Conservation (phyloP, 495 filamentous ascomycete genomes). For the Annulohypoxylon maeteangense region DNA sequence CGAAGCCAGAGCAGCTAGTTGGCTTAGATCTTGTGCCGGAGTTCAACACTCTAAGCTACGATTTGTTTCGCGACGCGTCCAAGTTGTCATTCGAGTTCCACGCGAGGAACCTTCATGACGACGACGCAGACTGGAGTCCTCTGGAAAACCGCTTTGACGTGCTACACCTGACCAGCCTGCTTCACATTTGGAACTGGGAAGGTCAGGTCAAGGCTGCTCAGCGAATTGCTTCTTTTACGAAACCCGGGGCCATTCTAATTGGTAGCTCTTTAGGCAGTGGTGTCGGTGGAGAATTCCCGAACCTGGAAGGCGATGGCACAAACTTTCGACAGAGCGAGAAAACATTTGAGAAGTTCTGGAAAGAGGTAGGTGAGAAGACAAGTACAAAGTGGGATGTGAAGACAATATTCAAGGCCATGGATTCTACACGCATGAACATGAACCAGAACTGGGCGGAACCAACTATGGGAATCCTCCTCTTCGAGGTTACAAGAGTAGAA, state of each 20-base stretch:
- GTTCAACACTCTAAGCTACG: slow-evolving; percentile 10
- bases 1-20: slow-evolving; percentile 1
- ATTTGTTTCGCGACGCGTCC: slow-evolving; percentile 2
- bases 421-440: slow-evolving; percentile 5
- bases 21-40: slow-evolving; percentile 1
- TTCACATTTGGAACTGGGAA: slow-evolving; percentile 16
- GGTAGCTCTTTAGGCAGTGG: slow-evolving; percentile 9
- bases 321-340: slow-evolving; percentile 12
- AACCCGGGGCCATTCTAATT: not conserved
- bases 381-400: not conserved
- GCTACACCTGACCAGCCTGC: slow-evolving; percentile 2
- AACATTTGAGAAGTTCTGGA: slow-evolving; percentile 7
- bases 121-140: slow-evolving; percentile 5
- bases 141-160: not conserved
- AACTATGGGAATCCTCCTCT: slow-evolving; percentile 8
- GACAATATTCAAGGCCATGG: slow-evolving; percentile 5
- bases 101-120: slow-evolving; percentile 3
- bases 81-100: slow-evolving; percentile 9
- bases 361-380: slow-evolving; percentile 13
- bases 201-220: slow-evolving; percentile 1
- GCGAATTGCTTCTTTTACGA: slow-evolving; percentile 9
- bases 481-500: slow-evolving; percentile 8
- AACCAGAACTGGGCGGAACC: slow-evolving; percentile 12
- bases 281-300: slow-evolving; percentile 6
- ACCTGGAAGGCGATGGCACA: slow-evolving; percentile 4